Evolutionary conservation across 257 asterid species (phyloP).

Genomic region (Prunella vulgaris): DNA sequence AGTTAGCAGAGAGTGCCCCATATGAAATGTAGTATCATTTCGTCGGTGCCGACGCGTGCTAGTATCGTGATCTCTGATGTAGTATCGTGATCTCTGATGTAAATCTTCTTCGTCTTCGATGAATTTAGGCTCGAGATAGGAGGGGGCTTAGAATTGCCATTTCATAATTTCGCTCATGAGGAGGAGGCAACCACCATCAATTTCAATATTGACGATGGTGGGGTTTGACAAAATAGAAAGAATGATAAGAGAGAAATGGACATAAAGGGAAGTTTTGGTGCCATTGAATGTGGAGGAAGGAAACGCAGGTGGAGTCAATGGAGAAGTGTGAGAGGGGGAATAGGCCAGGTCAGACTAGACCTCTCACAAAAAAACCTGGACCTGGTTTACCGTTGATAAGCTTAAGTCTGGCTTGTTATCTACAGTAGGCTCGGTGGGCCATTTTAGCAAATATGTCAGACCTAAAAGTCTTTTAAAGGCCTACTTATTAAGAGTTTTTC

Average conservation of each 20-base stretch:
- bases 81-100: conserved; percentile 41
- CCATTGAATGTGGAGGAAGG: conserved; percentile 15
- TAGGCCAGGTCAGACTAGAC: too few relatives aligned
- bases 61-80: conserved; percentile 35
- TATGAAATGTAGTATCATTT: conserved; percentile 45
- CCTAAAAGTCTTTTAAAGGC: too few relatives aligned
- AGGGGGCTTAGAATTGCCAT: conserved; percentile 14
- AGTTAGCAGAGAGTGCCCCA: conserved; percentile 51
- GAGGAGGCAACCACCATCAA: conserved; percentile 17
- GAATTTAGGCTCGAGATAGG: neutral
- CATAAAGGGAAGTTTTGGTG: conserved; percentile 11
- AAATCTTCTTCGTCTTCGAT: neutral
- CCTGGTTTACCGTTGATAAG: too few relatives aligned
- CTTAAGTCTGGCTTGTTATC: too few relatives aligned
- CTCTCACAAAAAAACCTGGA: too few relatives aligned
- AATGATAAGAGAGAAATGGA: conserved; percentile 18
- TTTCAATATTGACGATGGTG: conserved; percentile 19
- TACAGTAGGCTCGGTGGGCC: too few relatives aligned
- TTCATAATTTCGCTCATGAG: conserved; percentile 24
- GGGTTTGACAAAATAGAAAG: neutral
- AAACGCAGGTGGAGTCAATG: neutral
- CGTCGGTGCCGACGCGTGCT: conserved; percentile 21
- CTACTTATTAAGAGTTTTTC: too few relatives aligned
- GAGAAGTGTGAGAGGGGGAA: neutral
- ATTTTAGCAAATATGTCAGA: too few relatives aligned